These are phyloP conservation scores for Cystobasidium onofrii DNA, from an alignment of 768 basidiomycete species.

Conservation along the genomic window DNA sequence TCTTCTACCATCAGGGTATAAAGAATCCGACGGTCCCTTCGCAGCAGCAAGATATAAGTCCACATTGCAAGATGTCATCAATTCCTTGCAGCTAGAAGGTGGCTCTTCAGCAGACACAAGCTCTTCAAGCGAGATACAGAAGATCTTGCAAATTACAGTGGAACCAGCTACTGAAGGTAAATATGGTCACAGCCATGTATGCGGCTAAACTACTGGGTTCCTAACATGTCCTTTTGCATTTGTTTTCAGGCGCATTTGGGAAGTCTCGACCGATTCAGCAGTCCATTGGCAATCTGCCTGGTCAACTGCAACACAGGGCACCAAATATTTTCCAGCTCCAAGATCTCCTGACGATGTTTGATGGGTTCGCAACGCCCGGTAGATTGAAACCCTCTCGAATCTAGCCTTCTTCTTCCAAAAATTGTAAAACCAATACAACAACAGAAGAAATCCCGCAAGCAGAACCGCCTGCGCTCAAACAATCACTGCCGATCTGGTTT, in stretches of 20 bases:
- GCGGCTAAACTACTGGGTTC: neutral
- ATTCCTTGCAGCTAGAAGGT: neutral
- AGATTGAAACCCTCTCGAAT: neutral
- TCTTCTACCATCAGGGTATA: neutral
- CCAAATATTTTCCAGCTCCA: neutral
- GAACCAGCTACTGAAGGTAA: neutral
- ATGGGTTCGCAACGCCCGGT: conserved; percentile 18
- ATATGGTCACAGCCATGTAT: neutral
- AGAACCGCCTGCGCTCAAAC: neutral
- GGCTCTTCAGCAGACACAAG: neutral
- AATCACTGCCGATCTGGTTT: neutral
- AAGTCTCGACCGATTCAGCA: neutral
- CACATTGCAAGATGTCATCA: neutral
- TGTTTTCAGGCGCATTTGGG: neutral
- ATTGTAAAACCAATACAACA: neutral
- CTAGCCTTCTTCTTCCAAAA: neutral
- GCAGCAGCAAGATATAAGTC: neutral
- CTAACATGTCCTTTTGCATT: neutral
- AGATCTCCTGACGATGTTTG: conserved; percentile 14
- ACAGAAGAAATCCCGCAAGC: neutral
- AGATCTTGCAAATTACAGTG: conserved; percentile 1
- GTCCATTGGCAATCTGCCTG: neutral
- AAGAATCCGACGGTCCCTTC: neutral
- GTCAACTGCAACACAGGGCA: neutral
- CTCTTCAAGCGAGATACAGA: neutral